These are phyloP conservation scores for Alternaria infectoria DNA, from an alignment of 2,329 filamentous ascomycete species.

Conservation along the genomic window DNA sequence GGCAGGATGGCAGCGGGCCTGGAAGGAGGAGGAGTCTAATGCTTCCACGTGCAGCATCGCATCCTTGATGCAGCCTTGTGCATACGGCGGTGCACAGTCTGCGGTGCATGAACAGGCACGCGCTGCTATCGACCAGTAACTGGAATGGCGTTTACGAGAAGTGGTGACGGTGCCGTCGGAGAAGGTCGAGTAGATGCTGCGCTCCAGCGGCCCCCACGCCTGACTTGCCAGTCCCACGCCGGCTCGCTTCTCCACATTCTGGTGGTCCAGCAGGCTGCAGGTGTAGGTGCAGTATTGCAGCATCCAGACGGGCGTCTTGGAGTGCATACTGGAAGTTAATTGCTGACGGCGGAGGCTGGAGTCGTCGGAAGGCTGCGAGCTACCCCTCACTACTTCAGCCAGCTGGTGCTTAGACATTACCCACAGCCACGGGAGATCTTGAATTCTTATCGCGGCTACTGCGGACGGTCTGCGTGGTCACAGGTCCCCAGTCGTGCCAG, in stretches of 20 bases:
- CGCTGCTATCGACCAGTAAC: conserved; percentile 14
- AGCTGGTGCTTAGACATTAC: conserved; percentile 11
- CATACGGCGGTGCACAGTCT: neutral
- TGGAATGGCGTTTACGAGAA: conserved; percentile 19
- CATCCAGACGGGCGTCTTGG: neutral
- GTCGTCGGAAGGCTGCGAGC: neutral
- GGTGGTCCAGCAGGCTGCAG: neutral
- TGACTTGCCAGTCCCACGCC: conserved; percentile 13
- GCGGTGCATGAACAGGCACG: conserved; percentile 13
- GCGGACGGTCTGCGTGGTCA: conserved; percentile 25
- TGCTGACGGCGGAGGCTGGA: conserved; percentile 5
- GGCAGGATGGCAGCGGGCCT: neutral
- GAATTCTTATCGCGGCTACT: conserved; percentile 39
- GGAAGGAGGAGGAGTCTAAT: neutral
- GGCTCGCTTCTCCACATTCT: conserved; percentile 23
- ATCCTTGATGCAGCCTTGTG: conserved; percentile 16
- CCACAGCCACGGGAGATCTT: conserved; percentile 16
- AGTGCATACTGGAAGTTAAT: neutral
- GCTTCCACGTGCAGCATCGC: neutral
- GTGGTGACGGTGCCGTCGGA: conserved; percentile 5
- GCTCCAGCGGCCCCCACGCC: conserved; percentile 7
- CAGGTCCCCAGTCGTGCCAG: neutral
- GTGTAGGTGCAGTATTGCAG: neutral
- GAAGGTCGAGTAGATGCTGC: neutral
- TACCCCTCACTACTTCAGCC: conserved; percentile 21